These are phyloP conservation scores for Vigna radiata DNA, from an alignment of 306 rosid genomes.

Conservation along the genomic window DNA sequence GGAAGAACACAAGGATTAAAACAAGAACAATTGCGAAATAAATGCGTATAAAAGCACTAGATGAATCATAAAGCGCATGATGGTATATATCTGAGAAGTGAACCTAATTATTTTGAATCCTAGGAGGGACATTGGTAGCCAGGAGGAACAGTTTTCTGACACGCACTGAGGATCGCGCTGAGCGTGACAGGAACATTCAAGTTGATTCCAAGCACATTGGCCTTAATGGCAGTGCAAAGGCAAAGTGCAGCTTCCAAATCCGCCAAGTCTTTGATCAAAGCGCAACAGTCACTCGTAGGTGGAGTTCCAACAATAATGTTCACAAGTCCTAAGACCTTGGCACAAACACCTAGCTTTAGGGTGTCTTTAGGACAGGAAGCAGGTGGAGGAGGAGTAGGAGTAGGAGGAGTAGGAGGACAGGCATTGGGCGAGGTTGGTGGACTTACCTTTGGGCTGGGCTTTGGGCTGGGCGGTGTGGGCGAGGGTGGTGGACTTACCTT, in stretches of 20 bases:
- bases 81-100: background rate
- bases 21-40: background rate
- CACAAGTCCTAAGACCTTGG: constrained; percentile 61
- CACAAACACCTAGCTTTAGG: constrained; percentile 73
- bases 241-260: constrained; percentile 79
- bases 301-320: constrained; percentile 60
- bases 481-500: background rate
- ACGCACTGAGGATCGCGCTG: constrained; percentile 70
- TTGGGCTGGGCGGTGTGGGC: background rate
- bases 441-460: background rate
- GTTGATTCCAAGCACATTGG: constrained; percentile 75
- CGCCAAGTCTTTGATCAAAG: constrained; percentile 65
- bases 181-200: constrained; percentile 67
- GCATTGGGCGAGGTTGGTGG: constrained; percentile 9
- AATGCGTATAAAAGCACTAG: background rate
- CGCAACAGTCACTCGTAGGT: constrained; percentile 63
- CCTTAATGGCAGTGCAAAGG: constrained; percentile 82
- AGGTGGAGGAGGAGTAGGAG: background rate
- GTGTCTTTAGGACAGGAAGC: constrained; percentile 66
- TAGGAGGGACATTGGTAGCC: constrained; percentile 64
- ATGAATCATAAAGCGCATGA: background rate
- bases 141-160: constrained; percentile 74
- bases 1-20: background rate
- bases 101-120: background rate
- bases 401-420: too few relatives aligned